Evolutionary conservation across 208 protist genomes (phyloP).

Genomic region (Strigomonas culicis): DNA sequence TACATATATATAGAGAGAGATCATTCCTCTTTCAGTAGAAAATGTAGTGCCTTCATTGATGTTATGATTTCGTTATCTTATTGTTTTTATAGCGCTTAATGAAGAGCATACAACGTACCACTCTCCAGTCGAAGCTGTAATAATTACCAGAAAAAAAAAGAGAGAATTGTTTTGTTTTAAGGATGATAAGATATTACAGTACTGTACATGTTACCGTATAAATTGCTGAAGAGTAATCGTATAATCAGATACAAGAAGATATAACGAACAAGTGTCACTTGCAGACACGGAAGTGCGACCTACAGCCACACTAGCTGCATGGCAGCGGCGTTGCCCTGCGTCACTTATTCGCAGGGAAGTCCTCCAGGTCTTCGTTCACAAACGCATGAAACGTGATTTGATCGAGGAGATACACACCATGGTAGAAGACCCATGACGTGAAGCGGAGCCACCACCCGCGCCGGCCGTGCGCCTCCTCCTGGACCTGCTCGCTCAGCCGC

Average conservation of each 20-base stretch:
- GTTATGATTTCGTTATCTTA: not conserved
- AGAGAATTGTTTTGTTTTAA: not conserved
- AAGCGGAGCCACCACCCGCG: conserved; percentile 70
- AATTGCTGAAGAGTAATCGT: not conserved
- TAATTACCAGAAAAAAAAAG: not conserved
- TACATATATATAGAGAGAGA: no score
- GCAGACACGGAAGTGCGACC: no score
- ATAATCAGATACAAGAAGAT: not conserved
- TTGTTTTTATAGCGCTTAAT: not conserved
- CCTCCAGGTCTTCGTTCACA: conserved; percentile 43
- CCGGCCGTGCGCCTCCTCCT: conserved; percentile 54
- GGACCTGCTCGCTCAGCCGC: conserved; percentile 54
- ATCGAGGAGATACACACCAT: conserved; percentile 62
- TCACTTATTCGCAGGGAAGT: conserved; percentile 11
- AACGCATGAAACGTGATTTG: conserved; percentile 74
- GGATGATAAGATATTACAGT: not conserved
- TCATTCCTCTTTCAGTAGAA: no score
- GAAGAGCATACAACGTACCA: no score
- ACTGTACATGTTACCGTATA: not conserved
- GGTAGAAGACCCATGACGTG: conserved; percentile 79
- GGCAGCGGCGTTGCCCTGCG: not conserved
- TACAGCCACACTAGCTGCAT: no score
- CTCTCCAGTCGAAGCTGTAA: no score
- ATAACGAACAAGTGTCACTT: no score
- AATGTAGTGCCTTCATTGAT: no score